phyloP scores from a whole-genome alignment of 73 alveolate genomes.

The Stentor roeselii region DNA sequence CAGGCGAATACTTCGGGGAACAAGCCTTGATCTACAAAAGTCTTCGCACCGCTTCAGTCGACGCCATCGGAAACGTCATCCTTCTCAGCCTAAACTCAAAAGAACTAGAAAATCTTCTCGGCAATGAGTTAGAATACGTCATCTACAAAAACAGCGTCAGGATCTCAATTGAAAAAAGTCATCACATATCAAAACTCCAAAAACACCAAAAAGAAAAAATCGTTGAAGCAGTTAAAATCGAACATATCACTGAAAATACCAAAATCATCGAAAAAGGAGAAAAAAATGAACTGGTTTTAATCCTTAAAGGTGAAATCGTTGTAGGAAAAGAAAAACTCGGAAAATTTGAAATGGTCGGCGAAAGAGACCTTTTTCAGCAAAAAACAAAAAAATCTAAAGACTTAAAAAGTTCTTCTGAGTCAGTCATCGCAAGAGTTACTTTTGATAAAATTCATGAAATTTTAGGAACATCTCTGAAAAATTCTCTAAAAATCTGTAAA shows the following conservation, averaged over 20 bases:
- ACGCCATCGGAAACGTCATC: constrained; percentile 22
- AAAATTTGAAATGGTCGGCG: neutral
- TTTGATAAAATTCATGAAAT: neutral
- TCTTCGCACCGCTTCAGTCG: constrained; percentile 51
- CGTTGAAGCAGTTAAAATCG: neutral
- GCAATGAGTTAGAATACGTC: neutral
- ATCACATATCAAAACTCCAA: neutral
- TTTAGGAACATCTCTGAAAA: neutral
- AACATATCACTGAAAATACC: too few relatives aligned
- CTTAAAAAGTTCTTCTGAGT: neutral
- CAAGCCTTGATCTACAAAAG: constrained; percentile 42
- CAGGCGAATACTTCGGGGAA: constrained; percentile 52
- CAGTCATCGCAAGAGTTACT: neutral
- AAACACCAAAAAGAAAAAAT: neutral
- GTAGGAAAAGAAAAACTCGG: neutral
- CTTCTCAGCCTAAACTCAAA: neutral
- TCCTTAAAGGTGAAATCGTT: neutral
- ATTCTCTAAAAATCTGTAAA: neutral
- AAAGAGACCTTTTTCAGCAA: neutral
- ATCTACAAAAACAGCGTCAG: neutral
- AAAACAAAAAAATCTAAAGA: neutral
- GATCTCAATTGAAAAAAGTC: neutral
- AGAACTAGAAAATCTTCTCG: neutral
- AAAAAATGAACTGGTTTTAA: too few relatives aligned
- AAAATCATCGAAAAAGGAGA: too few relatives aligned